Conservation (phyloP, 106 monocot species). For the Dioscorea dumetorum region DNA sequence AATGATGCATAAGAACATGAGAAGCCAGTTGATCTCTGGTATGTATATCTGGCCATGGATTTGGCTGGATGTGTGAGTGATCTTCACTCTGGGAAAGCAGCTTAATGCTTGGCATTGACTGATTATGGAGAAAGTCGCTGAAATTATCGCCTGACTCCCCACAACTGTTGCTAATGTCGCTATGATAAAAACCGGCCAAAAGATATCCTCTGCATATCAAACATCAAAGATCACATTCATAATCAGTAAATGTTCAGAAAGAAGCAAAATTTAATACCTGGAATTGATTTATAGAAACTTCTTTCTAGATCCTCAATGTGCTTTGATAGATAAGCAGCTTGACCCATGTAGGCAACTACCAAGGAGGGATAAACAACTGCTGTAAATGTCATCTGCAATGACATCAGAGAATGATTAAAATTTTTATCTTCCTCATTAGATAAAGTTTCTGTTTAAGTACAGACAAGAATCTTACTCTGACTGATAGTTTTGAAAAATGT, state of each 20-base stretch:
- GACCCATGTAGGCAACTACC: constrained; percentile 80
- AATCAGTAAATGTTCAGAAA: too few species aligned
- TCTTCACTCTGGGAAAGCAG: constrained; percentile 83
- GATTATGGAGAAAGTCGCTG: constrained; percentile 80
- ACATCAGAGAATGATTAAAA: not conserved
- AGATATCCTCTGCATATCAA: constrained; percentile 35
- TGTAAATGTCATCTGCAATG: constrained; percentile 47
- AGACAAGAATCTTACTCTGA: constrained; percentile 41
- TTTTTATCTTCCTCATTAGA: not conserved
- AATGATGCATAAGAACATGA: constrained; percentile 60
- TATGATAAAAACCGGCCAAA: constrained; percentile 77
- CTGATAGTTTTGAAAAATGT: constrained; percentile 72
- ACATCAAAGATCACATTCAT: too few species aligned
- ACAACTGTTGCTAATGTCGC: constrained; percentile 68
- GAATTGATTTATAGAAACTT: constrained; percentile 71
- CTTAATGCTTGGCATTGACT: constrained; percentile 66
- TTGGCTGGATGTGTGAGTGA: constrained; percentile 69
- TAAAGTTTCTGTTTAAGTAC: not conserved
- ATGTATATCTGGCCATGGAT: constrained; percentile 91
- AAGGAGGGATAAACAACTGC: constrained; percentile 67
- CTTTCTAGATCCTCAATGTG: constrained; percentile 48
- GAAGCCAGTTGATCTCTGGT: constrained; percentile 81
- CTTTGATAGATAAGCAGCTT: constrained; percentile 74
- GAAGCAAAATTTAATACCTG: constrained; percentile 22
- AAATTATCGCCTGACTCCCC: constrained; percentile 80